Evolutionary conservation across 345 rosid genomes (phyloP), one percentile per base, ranked within the genome.

Genomic region (Aurinia saxatilis): DNA sequence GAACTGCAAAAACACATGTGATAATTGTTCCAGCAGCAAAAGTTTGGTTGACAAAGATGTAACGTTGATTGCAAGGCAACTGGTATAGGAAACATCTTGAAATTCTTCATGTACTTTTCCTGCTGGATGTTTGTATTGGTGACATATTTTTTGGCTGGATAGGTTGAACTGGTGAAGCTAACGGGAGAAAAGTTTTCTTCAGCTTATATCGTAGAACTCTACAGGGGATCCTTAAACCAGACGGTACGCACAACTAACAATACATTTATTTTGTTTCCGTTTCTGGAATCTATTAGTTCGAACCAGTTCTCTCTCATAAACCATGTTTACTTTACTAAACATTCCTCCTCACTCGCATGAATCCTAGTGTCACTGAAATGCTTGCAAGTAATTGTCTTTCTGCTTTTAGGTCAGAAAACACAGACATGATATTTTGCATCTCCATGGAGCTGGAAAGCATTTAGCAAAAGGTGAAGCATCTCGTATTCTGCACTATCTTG

Each of bases 381-480:
- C 38, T 25, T 62, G 66, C 19, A 48, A 60, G 54, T 61, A 62
- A 49, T 23, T 48, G 2, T 40, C 25, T 37, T 49, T 36, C 1
- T 5, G 33, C 25, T 19, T 52, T 13, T 16, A 5, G 30, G 17
- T 27, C 37, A 38, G 31, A 12, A 89, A 73, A 78, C 83, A 87
- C 52, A 80, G 90, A 70, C 96, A 93, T 34, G 87, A 93, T 65
- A 80, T 74, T 68, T 66, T 87, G 77, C 83, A 80, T 40, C 70
- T 93, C 58, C 99, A 93, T 80, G 99, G 97, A 60, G 95, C 87
- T 41, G 99, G 99, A 69, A 93, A 93, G 75, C 86, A 80, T 50
- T 60, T 90, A 50, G 67, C 80, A 19, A 93, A 85, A 79, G 77
- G 78, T 66, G 99, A 93, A 83, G 96, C 91, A 29, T 90, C 90